Base-by-base conservation (phyloP, 2,329 filamentous ascomycete species). In the Aspergillus carbonarius region DNA sequence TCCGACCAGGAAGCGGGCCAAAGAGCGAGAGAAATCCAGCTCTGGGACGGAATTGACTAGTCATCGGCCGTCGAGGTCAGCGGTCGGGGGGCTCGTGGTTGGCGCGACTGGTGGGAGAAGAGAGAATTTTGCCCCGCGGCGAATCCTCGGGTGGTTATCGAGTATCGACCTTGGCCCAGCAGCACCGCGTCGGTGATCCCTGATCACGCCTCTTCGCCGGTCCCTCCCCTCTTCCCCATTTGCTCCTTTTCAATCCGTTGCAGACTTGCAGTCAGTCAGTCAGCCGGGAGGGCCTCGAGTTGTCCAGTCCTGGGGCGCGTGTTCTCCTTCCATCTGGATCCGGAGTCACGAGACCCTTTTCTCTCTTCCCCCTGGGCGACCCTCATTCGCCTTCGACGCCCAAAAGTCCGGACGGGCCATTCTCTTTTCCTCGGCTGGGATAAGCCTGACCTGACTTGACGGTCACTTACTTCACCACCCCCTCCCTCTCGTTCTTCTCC, bases 51-150 rank as follows among this genome's bases (percentile, higher is more conserved):
- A 20, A n/a, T 20, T 40, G 39, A 17, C 44, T 30, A 18, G 44
- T 32, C 42, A 15, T 30, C 5, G 23, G 3, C 15, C 12, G 23
- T 10, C 23, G 42, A 20, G 18, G n/a, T 20, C 27, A 30, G 32
- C 25, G 44, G 44, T 32, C 25, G 15, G 23, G 23, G 27, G 44
- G n/a, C 44, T 48, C 25, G 25, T 48, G 44, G 25, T 32, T 37
- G 39, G 13, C 18, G 39, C 20, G n/a, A 23, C n/a, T n/a, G n/a
- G n/a, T n/a, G n/a, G n/a, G 39, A 23, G 39, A 42, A 4, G 13
- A 42, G 39, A 18, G n/a, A n/a, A 42, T 42, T 54, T 46, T 54
- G 50, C 60, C 60, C 60, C 55, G 55, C 60, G 58, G 44, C 55
- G 25, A 58, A 51, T 56, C 54, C 20, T 62, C 54, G 57, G 55